These are phyloP conservation scores for Blepharisma undulans DNA, from an alignment of 169 alveolate species.

Conservation along the genomic window DNA sequence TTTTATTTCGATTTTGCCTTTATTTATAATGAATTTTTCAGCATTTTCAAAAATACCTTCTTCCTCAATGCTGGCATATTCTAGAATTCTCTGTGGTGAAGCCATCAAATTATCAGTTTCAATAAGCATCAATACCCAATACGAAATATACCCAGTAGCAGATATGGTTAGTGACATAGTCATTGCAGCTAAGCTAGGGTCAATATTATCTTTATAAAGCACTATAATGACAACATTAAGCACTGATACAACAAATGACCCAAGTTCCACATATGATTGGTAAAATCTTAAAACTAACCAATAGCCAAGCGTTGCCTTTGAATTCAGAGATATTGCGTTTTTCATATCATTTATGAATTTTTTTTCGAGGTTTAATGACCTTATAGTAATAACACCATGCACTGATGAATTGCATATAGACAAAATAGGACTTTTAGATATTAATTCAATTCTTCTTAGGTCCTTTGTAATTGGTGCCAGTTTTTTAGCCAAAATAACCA, in stretches of 20 bases:
- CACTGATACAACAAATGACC: not conserved
- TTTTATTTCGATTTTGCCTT: conserved; percentile 17
- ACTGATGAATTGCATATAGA: conserved; percentile 56
- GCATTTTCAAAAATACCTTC: conserved; percentile 8
- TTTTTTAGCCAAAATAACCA: not conserved
- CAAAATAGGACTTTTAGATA: conserved; percentile 71
- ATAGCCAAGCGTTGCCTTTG: not conserved
- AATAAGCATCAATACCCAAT: not conserved
- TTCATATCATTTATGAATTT: conserved; percentile 47
- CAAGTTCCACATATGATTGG: not conserved
- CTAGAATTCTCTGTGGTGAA: conserved; percentile 21
- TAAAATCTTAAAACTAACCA: not conserved
- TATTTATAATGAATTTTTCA: not conserved
- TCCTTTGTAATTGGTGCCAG: not conserved
- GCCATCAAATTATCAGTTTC: not conserved
- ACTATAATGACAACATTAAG: not conserved
- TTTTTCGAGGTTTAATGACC: conserved; percentile 60
- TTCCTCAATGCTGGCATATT: not conserved
- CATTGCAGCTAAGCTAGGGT: conserved; percentile 7
- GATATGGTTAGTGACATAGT: not conserved
- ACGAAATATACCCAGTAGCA: not conserved
- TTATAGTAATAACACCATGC: conserved; percentile 70
- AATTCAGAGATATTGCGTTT: not conserved
- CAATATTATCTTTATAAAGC: not conserved
- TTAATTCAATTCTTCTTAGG: conserved; percentile 64